These are phyloP conservation scores for Russula lepida DNA, from an alignment of 768 basidiomycete genomes.

Conservation along the genomic window DNA sequence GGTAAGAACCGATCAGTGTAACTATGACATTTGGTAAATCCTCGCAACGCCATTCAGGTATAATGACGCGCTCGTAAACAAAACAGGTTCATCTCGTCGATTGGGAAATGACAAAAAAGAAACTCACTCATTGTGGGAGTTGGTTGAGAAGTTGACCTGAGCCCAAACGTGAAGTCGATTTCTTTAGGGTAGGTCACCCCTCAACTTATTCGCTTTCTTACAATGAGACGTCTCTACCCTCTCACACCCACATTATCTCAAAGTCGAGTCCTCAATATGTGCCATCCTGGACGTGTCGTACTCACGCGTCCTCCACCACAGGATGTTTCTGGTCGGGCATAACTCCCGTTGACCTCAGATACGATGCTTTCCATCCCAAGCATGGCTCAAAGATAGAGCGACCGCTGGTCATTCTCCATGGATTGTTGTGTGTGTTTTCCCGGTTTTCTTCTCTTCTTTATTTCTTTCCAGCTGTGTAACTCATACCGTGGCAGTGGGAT, in stretches of 20 bases:
- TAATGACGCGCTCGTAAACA: constrained; percentile 41
- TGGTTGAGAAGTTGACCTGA: not conserved
- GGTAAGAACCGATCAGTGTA: constrained; percentile 68
- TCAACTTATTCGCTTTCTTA: not conserved
- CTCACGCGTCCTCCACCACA: not conserved
- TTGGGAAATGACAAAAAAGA: constrained; percentile 21
- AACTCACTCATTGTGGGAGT: constrained; percentile 9
- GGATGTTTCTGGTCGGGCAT: constrained; percentile 13
- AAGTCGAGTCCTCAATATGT: not conserved
- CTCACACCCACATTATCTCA: not conserved
- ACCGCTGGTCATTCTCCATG: constrained; percentile 53
- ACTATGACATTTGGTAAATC: constrained; percentile 72
- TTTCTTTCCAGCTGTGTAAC: not conserved
- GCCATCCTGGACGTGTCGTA: too few species aligned
- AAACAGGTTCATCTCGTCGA: constrained; percentile 51
- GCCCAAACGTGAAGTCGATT: too few species aligned
- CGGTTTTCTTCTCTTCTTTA: not conserved
- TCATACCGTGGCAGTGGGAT: constrained; percentile 48
- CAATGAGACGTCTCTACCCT: not conserved
- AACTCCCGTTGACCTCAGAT: constrained; percentile 26
- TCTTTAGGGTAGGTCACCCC: constrained; percentile 22
- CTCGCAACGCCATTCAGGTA: constrained; percentile 46
- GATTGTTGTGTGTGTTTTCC: constrained; percentile 44
- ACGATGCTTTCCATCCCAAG: constrained; percentile 25
- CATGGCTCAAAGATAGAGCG: constrained; percentile 26